Conservation (phyloP, 2,329 filamentous ascomycete species). For the Tolypocladium tundrense region DNA sequence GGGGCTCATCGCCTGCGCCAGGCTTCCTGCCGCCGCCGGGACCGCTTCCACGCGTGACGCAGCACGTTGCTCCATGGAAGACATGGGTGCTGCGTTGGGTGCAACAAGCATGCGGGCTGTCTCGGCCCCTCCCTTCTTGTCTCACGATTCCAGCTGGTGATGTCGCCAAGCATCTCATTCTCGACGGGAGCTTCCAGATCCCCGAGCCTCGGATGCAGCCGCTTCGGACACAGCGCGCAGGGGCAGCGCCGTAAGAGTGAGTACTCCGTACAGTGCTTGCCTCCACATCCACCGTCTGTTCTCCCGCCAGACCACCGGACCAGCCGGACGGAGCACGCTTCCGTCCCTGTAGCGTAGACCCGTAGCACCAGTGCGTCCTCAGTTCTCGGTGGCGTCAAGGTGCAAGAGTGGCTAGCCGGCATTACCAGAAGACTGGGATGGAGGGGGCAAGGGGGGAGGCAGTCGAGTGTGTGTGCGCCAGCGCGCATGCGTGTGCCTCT, state of each 20-base stretch:
- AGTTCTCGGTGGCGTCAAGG: conserved; percentile 2
- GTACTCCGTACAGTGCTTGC: not conserved
- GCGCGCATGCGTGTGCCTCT: not conserved
- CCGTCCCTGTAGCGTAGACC: not conserved
- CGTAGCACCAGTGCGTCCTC: not conserved
- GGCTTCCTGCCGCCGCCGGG: not conserved
- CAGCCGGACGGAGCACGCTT: not conserved
- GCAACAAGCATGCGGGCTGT: not conserved
- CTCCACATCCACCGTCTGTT: not conserved
- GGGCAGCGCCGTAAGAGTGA: not conserved
- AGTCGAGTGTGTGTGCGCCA: not conserved
- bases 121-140: not conserved
- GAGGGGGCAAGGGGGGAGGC: not conserved
- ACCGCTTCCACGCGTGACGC: not conserved
- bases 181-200: not conserved
- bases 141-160: not conserved
- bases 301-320: not conserved
- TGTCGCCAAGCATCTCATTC: not conserved
- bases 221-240: not conserved
- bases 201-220: not conserved
- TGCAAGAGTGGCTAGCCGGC: not conserved
- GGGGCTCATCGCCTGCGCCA: not conserved
- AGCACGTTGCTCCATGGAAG: not conserved
- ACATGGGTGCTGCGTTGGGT: not conserved
- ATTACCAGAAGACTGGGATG: not conserved